A percentile compares a stretch with the other conserved stretches of the same genome.
Conservation (phyloP, 176 grass and related monocot genomes). For the Musa beccarii region DNA sequence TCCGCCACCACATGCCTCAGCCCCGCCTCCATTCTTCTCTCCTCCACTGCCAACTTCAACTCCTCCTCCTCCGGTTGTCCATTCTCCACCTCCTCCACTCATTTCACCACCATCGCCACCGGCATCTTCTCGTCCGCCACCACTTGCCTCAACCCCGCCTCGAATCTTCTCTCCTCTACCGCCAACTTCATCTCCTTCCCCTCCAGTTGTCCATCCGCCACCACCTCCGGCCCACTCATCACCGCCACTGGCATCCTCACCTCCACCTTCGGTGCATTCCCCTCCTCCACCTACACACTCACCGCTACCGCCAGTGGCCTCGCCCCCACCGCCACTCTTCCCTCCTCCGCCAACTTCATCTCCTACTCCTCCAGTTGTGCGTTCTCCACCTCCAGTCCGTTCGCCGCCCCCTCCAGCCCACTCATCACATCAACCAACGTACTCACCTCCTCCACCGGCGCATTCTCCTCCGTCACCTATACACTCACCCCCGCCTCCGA, state of each 20-base stretch:
- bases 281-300: neutral
- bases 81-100: neutral
- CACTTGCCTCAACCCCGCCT: neutral
- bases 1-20: neutral
- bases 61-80: neutral
- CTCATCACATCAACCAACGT: neutral
- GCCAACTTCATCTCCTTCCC: too few relatives aligned
- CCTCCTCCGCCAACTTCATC: conserved; percentile 3
- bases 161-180: too few relatives aligned
- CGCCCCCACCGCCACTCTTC: neutral
- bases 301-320: conserved; percentile 6
- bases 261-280: neutral
- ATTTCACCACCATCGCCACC: neutral
- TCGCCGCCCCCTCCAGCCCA: too few relatives aligned
- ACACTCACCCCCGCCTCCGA: neutral
- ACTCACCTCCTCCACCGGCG: neutral
- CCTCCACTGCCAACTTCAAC: neutral
- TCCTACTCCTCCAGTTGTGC: neutral
- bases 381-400: too few relatives aligned
- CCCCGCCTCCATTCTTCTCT: neutral
- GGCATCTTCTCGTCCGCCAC: neutral
- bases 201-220: neutral
- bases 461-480: neutral
- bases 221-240: neutral
- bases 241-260: neutral